phyloP scores from a whole-genome alignment of 768 basidiomycete genomes.

The Suillus paluster region DNA sequence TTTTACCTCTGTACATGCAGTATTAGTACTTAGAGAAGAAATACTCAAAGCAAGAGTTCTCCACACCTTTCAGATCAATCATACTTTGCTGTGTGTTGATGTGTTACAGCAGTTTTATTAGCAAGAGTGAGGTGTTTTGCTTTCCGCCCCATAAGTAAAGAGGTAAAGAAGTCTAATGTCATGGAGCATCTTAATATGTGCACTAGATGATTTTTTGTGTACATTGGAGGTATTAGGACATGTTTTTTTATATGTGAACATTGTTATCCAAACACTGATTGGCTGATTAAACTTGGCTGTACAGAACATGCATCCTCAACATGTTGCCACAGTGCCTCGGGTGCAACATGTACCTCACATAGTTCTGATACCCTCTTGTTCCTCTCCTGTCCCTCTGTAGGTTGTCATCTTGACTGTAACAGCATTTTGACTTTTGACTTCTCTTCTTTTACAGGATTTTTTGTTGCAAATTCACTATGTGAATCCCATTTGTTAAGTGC shows the following conservation, averaged over 20 bases:
- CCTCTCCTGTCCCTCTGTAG: neutral
- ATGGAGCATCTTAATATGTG: neutral
- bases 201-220: neutral
- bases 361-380: neutral
- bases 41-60: neutral
- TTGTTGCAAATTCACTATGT: no score
- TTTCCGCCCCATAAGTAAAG: neutral
- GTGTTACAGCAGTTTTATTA: neutral
- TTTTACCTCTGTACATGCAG: neutral
- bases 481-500: no score
- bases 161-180: conserved; percentile 1
- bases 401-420: neutral
- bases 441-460: neutral
- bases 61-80: neutral
- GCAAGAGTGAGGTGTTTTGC: neutral
- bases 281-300: neutral
- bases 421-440: neutral
- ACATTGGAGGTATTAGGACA: neutral
- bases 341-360: neutral
- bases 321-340: neutral
- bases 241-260: neutral
- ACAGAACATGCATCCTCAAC: neutral
- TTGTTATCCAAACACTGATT: neutral
- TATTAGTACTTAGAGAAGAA: neutral
- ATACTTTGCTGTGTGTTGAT: neutral